Base-by-base conservation (phyloP, 1,284 basidiomycete species). In the Pseudozyma pruni region DNA sequence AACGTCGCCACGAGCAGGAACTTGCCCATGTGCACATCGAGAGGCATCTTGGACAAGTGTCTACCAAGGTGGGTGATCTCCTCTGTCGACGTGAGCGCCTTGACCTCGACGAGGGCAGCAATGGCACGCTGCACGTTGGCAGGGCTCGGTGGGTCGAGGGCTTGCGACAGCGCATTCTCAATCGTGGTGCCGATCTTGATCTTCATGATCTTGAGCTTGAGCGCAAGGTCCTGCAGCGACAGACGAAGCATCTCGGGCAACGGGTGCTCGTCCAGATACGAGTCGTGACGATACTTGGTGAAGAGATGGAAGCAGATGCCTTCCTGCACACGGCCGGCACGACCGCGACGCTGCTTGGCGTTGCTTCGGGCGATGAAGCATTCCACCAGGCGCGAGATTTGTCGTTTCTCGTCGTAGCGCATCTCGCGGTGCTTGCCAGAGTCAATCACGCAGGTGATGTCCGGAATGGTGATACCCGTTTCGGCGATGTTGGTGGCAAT, bases 401-500 rank as follows among this genome's bases (percentile, higher is more conserved):
- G 95, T 8, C 95, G 89, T 84, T 98, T 98, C 85, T 98, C 96
- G 80, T 98, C 95, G 79, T 94, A 98, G 6, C 78, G 73, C 79
- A 81, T 78, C 46, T 64, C 72, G 17, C 68, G 87, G 81, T 98
- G 94, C 80, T 93, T 94, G 44, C 96, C 96, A 0, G 90, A 89
- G 82, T 98, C 96, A 56, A 98, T 94, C 13, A 98, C 96, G 76
- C 94, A 95, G 3, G 95, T 98, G 57, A 98, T 92, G 78, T 99
- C 96, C 5, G 95, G 95, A 58, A 98, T 98, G 0, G 95, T 98
- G 60, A 98, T 91, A 82, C 95, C 95, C 14, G 93, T 96, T 82
- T 96, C 93, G 25, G 91, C 89, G 72, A 92, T 90, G 75, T 91
- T 85, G 46, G 85, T 85, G 14, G 84, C 82, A 40, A 96, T 90